Conservation (phyloP, 1,284 basidiomycete genomes). For the Takashimella tepidaria region DNA sequence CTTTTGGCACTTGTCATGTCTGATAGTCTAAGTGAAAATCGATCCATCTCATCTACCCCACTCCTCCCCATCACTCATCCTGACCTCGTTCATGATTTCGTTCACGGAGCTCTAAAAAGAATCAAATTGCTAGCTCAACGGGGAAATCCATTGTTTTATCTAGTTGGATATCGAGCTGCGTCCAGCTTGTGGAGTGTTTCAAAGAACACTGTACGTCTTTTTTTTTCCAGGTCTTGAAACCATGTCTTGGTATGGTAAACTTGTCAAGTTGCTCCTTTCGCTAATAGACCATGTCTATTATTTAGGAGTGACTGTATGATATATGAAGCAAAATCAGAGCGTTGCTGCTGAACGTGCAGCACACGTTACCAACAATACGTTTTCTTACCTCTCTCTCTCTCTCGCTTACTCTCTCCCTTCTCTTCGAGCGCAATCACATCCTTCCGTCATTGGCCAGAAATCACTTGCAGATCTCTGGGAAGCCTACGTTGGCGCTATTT, state of each 20-base stretch:
- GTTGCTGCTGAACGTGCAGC: neutral
- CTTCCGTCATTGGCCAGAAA: neutral
- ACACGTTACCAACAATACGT: neutral
- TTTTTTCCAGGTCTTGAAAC: no score
- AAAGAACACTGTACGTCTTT: neutral
- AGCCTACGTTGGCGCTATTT: neutral
- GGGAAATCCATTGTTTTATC: neutral
- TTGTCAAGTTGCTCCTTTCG: no score
- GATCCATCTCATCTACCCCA: neutral
- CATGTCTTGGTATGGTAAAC: no score
- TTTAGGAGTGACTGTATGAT: neutral
- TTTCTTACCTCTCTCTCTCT: neutral
- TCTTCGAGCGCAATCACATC: neutral
- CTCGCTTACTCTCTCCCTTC: neutral
- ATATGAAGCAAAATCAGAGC: neutral
- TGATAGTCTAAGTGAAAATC: neutral
- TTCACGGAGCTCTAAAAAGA: neutral
- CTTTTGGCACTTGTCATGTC: neutral
- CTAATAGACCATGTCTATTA: neutral
- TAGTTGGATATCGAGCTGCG: neutral
- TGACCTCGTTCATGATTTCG: neutral
- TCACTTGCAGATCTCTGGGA: neutral
- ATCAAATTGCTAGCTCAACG: neutral
- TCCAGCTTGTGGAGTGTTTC: neutral
- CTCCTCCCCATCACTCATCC: neutral